Evolutionary conservation across 1,139 yeast species (phyloP).

Genomic region (Blastobotrys arbuscula): DNA sequence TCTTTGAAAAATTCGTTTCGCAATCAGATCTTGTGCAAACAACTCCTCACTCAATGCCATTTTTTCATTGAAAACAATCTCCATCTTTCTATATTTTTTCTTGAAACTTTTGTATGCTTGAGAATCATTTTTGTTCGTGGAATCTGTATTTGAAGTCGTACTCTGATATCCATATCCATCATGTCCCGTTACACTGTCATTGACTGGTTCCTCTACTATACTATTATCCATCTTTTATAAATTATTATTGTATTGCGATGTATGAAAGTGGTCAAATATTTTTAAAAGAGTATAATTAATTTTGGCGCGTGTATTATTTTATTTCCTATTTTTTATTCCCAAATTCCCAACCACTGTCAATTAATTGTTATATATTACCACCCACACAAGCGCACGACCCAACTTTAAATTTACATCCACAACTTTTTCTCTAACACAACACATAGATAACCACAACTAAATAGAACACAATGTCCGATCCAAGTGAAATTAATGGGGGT

Average conservation of each 20-base stretch:
- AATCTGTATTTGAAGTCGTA: too few species aligned
- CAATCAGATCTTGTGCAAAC: conserved; percentile 18
- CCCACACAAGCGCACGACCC: background rate
- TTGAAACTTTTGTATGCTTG: conserved; percentile 11
- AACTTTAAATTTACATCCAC: background rate
- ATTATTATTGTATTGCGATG: background rate
- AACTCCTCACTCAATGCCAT: conserved; percentile 26
- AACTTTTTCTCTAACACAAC: background rate
- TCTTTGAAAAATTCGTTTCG: conserved; percentile 23
- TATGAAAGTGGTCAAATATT: background rate
- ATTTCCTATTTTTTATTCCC: background rate
- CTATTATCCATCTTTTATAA: background rate
- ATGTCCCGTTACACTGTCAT: too few species aligned
- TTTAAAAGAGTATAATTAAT: too few species aligned
- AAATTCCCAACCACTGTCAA: background rate
- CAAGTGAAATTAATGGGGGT: conserved; percentile 52
- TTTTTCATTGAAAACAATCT: conserved; percentile 21
- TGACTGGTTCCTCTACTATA: too few species aligned
- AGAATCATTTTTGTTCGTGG: background rate
- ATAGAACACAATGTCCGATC: conserved; percentile 31
- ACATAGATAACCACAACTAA: background rate
- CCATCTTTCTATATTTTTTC: conserved; percentile 28
- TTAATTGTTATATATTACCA: background rate
- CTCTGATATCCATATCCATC: too few species aligned
- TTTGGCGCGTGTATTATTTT: background rate